These are phyloP conservation scores for Trypethelium eluteriae DNA, from an alignment of 495 filamentous ascomycete genomes.

Conservation along the genomic window DNA sequence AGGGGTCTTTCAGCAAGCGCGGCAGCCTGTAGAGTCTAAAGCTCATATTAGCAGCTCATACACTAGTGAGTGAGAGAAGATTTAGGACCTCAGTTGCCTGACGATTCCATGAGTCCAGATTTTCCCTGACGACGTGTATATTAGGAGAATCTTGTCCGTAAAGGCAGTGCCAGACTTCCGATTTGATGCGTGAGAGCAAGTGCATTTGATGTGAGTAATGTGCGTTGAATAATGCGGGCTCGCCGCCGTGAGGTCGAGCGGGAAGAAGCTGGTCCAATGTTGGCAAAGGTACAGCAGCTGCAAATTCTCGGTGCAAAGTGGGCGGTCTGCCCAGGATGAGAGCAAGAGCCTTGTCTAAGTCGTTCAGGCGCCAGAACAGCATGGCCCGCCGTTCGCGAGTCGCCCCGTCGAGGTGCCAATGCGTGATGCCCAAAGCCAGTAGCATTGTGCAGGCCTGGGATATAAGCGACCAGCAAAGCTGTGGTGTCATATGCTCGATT, in stretches of 20 bases:
- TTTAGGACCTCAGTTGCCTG: slow-evolving; percentile 11
- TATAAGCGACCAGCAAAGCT: slow-evolving; percentile 19
- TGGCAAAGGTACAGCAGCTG: slow-evolving; percentile 2
- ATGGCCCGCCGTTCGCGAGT: slow-evolving; percentile 16
- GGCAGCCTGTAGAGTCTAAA: slow-evolving; percentile 16
- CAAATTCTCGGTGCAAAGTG: slow-evolving; percentile 12
- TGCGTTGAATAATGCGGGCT: slow-evolving; percentile 9
- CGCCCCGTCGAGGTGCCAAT: slow-evolving; percentile 8
- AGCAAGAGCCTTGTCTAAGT: slow-evolving; percentile 14
- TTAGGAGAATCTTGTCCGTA: not conserved
- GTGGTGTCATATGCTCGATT: slow-evolving; percentile 15
- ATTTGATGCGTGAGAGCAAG: slow-evolving; percentile 7
- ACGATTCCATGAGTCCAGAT: slow-evolving; percentile 13
- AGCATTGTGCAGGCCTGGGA: slow-evolving; percentile 19
- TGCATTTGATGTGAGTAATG: slow-evolving; percentile 13
- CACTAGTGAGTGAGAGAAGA: not conserved
- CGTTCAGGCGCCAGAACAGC: slow-evolving; percentile 17
- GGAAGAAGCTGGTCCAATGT: slow-evolving; percentile 13
- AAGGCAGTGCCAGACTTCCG: slow-evolving; percentile 14
- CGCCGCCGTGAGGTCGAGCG: not conserved
- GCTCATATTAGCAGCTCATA: not conserved
- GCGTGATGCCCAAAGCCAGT: slow-evolving; percentile 13
- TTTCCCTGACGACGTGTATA: not conserved
- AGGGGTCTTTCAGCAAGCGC: slow-evolving; percentile 15
- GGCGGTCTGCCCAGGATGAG: slow-evolving; percentile 14